phyloP scores from a whole-genome alignment of 129 eudicot genomes.

The Daucus carota region DH1_v3.0 NC_030382.2:46939501-46940000 shows the following conservation, averaged over 20 bases:
- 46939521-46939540: too few relatives aligned
- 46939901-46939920: not conserved
- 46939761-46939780: slow-evolving; percentile 66
- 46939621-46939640: slow-evolving; percentile 57
- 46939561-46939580: too few relatives aligned
- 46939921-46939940: not conserved
- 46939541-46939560: too few relatives aligned
- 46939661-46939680: slow-evolving; percentile 59
- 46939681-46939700: slow-evolving; percentile 58
- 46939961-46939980: slow-evolving; percentile 21
- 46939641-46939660: slow-evolving; percentile 61
- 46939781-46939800: slow-evolving; percentile 47
- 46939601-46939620: slow-evolving; percentile 20
- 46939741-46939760: slow-evolving; percentile 51
- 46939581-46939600: too few relatives aligned
- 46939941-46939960: too few relatives aligned
- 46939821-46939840: slow-evolving; percentile 65
- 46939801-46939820: slow-evolving; percentile 59
- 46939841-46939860: slow-evolving; percentile 38
- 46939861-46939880: slow-evolving; percentile 54
- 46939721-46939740: slow-evolving; percentile 66
- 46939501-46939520: too few relatives aligned
- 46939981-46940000: slow-evolving; percentile 55
- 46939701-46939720: slow-evolving; percentile 70
- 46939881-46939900: slow-evolving; percentile 30